phyloP scores from a whole-genome alignment of 495 filamentous ascomycete genomes.

The Penicillium macrosclerotiorum region DNA sequence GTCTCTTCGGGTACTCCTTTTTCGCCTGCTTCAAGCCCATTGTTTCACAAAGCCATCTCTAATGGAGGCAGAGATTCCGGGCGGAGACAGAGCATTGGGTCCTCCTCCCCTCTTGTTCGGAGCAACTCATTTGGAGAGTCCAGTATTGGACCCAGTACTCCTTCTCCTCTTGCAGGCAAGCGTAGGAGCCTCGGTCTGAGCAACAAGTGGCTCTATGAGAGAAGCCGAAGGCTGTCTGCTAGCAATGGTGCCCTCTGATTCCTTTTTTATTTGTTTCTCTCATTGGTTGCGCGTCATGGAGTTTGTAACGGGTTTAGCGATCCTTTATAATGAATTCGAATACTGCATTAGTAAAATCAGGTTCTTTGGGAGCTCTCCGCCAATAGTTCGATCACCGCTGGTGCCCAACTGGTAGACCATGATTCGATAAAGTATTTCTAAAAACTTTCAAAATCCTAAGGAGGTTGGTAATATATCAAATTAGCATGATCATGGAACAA shows the following conservation, averaged over 20 bases:
- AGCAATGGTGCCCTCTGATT: constrained; percentile 40
- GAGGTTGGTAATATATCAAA: neutral
- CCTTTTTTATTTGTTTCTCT: constrained; percentile 7
- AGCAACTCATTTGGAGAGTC: constrained; percentile 49
- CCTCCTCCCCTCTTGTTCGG: constrained; percentile 34
- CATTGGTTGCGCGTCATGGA: constrained; percentile 11
- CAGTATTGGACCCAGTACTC: constrained; percentile 53
- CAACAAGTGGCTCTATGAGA: constrained; percentile 92
- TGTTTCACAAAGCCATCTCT: constrained; percentile 66
- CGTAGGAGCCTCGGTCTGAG: constrained; percentile 71
- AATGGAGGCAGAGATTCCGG: constrained; percentile 47
- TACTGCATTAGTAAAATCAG: constrained; percentile 4
- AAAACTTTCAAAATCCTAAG: no score
- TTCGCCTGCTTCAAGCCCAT: constrained; percentile 57
- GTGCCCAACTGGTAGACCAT: constrained; percentile 4
- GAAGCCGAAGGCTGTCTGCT: constrained; percentile 45
- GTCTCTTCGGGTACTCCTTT: constrained; percentile 42
- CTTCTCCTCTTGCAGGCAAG: constrained; percentile 60
- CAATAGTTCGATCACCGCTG: neutral
- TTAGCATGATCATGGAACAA: neutral
- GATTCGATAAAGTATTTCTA: no score
- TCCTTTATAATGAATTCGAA: constrained; percentile 8
- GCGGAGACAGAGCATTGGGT: constrained; percentile 63
- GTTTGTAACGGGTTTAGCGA: constrained; percentile 14
- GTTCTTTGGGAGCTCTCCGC: neutral